Evolutionary conservation across 176 grass and related monocot genomes (phyloP).

Genomic region (Eragrostis nindensis): DNA sequence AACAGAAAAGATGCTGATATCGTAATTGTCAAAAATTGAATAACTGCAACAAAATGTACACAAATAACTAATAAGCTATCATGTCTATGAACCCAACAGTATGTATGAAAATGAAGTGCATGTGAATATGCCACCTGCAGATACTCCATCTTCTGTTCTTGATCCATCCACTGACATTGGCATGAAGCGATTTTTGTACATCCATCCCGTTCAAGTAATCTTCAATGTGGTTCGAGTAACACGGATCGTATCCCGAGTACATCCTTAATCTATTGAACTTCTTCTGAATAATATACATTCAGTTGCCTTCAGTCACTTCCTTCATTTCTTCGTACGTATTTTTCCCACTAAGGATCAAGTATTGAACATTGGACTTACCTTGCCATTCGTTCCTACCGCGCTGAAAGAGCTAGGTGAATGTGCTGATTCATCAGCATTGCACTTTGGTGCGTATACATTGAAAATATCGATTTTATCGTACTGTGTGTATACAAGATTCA

Average conservation of each 20-base stretch:
- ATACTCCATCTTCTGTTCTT: constrained; percentile 64
- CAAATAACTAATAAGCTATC: neutral
- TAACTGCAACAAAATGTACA: constrained; percentile 47
- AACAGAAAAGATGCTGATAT: constrained; percentile 59
- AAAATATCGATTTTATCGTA: constrained; percentile 77
- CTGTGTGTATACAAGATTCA: constrained; percentile 54
- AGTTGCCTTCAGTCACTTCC: no score
- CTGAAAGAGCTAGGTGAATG: neutral
- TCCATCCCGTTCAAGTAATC: constrained; percentile 75
- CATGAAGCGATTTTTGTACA: constrained; percentile 77
- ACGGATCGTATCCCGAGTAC: constrained; percentile 78
- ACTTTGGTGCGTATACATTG: constrained; percentile 89
- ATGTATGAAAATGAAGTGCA: constrained; percentile 5
- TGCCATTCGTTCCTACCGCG: no score
- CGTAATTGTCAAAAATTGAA: constrained; percentile 56
- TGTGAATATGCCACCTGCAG: constrained; percentile 58
- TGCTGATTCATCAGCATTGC: constrained; percentile 62
- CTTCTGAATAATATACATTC: no score
- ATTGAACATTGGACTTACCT: no score
- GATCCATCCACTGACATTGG: constrained; percentile 57
- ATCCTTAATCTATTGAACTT: constrained; percentile 55
- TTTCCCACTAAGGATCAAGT: no score
- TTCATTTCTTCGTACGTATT: no score
- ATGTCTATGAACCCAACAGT: neutral
- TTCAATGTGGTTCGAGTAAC: constrained; percentile 65